These are phyloP conservation scores for Citrus glauca DNA, from an alignment of 345 rosid species.

Conservation along the genomic window DNA sequence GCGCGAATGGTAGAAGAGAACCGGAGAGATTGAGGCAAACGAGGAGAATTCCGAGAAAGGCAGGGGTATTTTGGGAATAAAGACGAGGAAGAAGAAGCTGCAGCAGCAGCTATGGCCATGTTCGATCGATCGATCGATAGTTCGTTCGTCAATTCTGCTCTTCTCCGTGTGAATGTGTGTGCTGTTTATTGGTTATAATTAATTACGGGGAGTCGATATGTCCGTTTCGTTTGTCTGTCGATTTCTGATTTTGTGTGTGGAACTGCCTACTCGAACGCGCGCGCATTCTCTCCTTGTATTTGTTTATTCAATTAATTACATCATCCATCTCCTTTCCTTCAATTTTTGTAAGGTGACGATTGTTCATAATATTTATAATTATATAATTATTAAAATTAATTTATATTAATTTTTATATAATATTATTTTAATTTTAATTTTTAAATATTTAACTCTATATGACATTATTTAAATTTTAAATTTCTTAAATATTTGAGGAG, in stretches of 20 bases:
- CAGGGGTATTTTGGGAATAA: conserved; percentile 27
- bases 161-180: not conserved
- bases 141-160: not conserved
- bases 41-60: conserved; percentile 25
- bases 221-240: not conserved
- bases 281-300: not conserved
- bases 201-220: not conserved
- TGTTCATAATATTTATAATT: too few species aligned
- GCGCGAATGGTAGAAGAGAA: conserved; percentile 33
- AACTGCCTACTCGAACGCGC: not conserved
- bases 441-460: too few species aligned
- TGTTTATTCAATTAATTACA: too few species aligned
- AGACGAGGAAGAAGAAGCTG: conserved; percentile 32
- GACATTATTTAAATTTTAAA: fast-evolving
- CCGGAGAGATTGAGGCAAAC: conserved; percentile 26
- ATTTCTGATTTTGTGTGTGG: not conserved
- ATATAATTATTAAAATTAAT: too few species aligned
- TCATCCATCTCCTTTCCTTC: too few species aligned
- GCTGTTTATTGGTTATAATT: not conserved
- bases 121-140: not conserved
- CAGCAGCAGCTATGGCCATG: conserved; percentile 45
- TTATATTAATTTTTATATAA: fast-evolving
- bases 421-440: fast-evolving
- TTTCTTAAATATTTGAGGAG: fast-evolving
- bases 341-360: fast-evolving